Base-by-base conservation (phyloP, 1,284 basidiomycete species). In the Omphalotus olearius region DNA sequence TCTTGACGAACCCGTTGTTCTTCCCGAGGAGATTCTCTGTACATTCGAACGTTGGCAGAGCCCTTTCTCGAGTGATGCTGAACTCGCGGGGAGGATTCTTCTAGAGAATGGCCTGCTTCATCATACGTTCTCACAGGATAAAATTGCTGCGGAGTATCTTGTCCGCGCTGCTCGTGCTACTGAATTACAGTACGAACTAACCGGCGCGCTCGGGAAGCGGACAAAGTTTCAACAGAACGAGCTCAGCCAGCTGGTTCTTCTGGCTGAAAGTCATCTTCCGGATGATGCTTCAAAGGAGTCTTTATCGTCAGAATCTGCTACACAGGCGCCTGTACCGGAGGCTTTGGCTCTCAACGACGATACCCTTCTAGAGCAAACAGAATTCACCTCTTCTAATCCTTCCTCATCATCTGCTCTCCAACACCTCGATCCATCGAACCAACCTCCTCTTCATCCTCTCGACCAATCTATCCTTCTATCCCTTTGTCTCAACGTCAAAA, bases 141-240 rank as follows among this genome's bases (percentile, higher is more conserved):
- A 83, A 64, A 66, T 74, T 1, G 94, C 96, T 4, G 84, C 85
- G 18, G 85, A 89, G 52, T 75, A 77, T 46, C 98, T 98, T 62
- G 76, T 94, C 28, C 72, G 79, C 5, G 93, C 96, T 0, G 89
- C 93, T 0, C 76, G 79, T 49, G 78, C 83, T 41, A 90, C 87
- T 20, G 87, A 87, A 1, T 70, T 99, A 51, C 80, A 89, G 65
- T 99, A 93, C 67, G 90, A 95, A 69, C 76, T 99, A 54, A 94
- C 92, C 0, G 97, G 97, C 11, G 93, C 94, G 6, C 73, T 96
- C 52, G 97, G 97, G 20, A 95, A 91, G 71, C 80, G 91, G 54
- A 99, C 97, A 13, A 98, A 93, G 68, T 99, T 91, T 69, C 97
- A 99, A 68, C 76, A 88, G 57, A 81, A 75, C 49, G 91, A 93